Base-by-base conservation (phyloP, 2,329 filamentous ascomycete genomes). In the Pyrenophora teres region DNA sequence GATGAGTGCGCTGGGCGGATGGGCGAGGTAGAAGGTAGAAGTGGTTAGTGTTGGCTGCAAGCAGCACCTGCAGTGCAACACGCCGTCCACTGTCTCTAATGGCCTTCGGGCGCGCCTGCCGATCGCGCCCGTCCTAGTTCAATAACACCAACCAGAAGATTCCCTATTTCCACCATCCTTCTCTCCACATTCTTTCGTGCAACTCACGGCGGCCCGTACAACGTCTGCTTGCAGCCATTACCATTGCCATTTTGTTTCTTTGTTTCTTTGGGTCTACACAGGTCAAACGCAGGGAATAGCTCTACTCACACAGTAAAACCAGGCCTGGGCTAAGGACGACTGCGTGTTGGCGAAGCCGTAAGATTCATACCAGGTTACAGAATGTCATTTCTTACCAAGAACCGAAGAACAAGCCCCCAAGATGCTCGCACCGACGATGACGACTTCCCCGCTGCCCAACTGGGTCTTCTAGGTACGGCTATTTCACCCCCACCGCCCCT, bases 401-500 rank as follows among this genome's bases (percentile, higher is more conserved):
- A 8, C 32, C 74, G 77, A 76, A 73, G 73, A 83, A 83, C 76
- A 77, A 64, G 73, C 75, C 76, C 75, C 71, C 82, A 81, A 77
- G 81, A 88, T 74, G 81, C 85, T 63, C 83, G 91, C 76, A 15
- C 15, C 15, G 39, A 60, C 61, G 85, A 85, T 65, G 40, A 52
- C 18, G 18, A 49, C 10, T 96, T 96, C 68, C 92, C 92, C 3
- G 85, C 88, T 6, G 76, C 85, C 19, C 92, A 97, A 73, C 85
- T 96, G 21, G 92, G 93, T 63, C 77, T 96, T 15, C 83, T 97
- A 61, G 90, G 91, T 95, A 78, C 69, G 7, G 9, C 86, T 30
- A 12, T 43, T 40, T 38, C 41, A 4, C 19, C 36, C 32, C 18
- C 21, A n/a, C 15, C 8, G 35, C 16, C 27, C 16, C 44, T 16